Percentiles rank a stretch among this genome's conserved stretches.
Conservation (phyloP, 2,329 filamentous ascomycete species). For the Sporothrix protearum region DNA sequence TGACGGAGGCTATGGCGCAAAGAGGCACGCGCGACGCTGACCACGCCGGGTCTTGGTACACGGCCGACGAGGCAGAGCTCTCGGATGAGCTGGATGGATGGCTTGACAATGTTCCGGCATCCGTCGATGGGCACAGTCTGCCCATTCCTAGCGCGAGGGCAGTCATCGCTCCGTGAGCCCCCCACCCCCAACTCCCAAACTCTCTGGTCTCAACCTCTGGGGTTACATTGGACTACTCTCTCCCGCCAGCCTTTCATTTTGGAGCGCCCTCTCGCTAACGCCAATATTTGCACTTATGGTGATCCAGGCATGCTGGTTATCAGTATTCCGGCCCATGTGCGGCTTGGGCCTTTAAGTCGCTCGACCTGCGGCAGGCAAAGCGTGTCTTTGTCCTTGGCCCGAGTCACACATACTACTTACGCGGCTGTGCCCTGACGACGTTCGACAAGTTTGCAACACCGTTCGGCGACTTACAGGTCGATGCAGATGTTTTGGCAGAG, state of each 20-base stretch:
- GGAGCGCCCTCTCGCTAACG: background rate
- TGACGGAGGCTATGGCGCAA: conserved; percentile 22
- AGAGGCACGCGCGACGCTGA: conserved; percentile 26
- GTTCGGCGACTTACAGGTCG: conserved; percentile 65
- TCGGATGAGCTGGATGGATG: conserved; percentile 67
- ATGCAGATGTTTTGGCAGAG: conserved; percentile 51
- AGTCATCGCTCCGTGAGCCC: conserved; percentile 84
- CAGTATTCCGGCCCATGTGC: conserved; percentile 86
- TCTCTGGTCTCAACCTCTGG: too few species aligned
- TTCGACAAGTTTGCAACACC: conserved; percentile 71
- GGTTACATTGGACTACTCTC: too few species aligned
- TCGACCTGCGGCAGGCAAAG: conserved; percentile 78
- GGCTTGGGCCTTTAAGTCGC: conserved; percentile 88
- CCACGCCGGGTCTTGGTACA: conserved; percentile 90
- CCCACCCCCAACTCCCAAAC: background rate
- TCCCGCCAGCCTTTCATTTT: background rate
- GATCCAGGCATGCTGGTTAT: conserved; percentile 81
- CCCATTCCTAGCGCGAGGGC: conserved; percentile 73
- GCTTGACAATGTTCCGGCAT: conserved; percentile 66
- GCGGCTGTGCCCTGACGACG: conserved; percentile 70
- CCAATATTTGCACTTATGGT: too few species aligned
- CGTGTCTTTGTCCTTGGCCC: conserved; percentile 90
- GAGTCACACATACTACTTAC: conserved; percentile 81
- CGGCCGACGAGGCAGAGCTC: conserved; percentile 56
- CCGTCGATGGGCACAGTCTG: conserved; percentile 56